Conservation (phyloP, 148 eudicot species). For the Cornus kousa region DNA sequence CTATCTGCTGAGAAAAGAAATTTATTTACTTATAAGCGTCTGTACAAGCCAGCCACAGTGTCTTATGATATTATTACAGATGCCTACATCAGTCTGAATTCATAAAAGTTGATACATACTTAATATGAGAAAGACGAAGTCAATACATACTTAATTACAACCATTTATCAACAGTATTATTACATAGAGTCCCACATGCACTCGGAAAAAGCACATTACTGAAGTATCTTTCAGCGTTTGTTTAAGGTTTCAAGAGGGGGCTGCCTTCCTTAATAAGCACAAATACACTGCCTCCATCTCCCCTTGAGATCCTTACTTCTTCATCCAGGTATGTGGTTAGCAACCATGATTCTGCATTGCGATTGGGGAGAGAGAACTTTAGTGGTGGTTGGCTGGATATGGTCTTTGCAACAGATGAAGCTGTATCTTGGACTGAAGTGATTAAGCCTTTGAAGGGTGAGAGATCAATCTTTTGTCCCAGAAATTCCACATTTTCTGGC, state of each 20-base stretch:
- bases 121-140: neutral
- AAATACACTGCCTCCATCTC: slow-evolving; percentile 79
- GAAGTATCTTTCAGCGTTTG: neutral
- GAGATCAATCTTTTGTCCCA: slow-evolving; percentile 81
- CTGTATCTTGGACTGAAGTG: slow-evolving; percentile 72
- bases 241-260: slow-evolving; percentile 45
- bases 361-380: slow-evolving; percentile 58
- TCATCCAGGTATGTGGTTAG: slow-evolving; percentile 86
- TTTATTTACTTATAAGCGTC: too few relatives aligned
- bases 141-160: neutral
- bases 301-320: slow-evolving; percentile 85
- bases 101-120: too few relatives aligned
- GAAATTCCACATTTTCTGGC: slow-evolving; percentile 75
- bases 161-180: neutral
- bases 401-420: slow-evolving; percentile 73
- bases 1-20: too few relatives aligned
- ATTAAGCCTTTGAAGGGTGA: slow-evolving; percentile 70
- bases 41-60: too few relatives aligned
- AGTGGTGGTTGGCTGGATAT: slow-evolving; percentile 79
- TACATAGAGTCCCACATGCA: neutral
- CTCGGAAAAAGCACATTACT: neutral
- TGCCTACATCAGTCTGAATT: too few relatives aligned
- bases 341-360: slow-evolving; percentile 69
- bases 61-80: too few relatives aligned
- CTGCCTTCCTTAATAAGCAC: slow-evolving; percentile 85